phyloP scores from a whole-genome alignment of 805 yeast species.

The Candida sphagnicola region DNA sequence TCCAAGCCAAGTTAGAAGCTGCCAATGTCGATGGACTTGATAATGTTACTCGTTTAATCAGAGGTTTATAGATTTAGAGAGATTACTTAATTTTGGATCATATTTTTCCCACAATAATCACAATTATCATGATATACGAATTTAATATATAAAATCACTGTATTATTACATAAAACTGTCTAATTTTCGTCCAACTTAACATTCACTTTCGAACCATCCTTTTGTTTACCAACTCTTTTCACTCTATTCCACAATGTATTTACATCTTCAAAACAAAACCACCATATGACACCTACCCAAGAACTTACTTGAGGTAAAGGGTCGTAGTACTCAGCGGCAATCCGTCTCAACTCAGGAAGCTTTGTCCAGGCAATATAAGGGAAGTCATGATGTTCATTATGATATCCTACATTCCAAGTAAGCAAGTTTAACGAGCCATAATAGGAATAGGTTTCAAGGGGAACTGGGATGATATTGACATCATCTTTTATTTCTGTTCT shows the following conservation, averaged over 20 bases:
- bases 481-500: constrained; percentile 13
- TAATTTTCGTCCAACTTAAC: constrained; percentile 9
- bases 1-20: constrained; percentile 32
- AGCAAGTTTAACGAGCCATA: constrained; percentile 74
- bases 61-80: constrained; percentile 30
- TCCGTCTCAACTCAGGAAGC: constrained; percentile 55
- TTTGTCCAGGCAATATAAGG: constrained; percentile 91
- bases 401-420: constrained; percentile 93
- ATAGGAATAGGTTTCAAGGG: constrained; percentile 82
- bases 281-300: constrained; percentile 74
- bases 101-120: no score
- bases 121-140: no score
- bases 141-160: background rate
- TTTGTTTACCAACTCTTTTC: constrained; percentile 49
- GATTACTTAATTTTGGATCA: no score
- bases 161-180: background rate
- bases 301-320: constrained; percentile 73
- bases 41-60: constrained; percentile 60
- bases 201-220: constrained; percentile 24
- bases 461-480: constrained; percentile 32
- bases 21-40: constrained; percentile 53
- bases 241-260: constrained; percentile 80
- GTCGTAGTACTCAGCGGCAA: constrained; percentile 79
- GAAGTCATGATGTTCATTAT: constrained; percentile 93
- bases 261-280: constrained; percentile 64